Evolutionary conservation across 768 basidiomycete species (phyloP).

Genomic region (Chalciporus piperatus): DNA sequence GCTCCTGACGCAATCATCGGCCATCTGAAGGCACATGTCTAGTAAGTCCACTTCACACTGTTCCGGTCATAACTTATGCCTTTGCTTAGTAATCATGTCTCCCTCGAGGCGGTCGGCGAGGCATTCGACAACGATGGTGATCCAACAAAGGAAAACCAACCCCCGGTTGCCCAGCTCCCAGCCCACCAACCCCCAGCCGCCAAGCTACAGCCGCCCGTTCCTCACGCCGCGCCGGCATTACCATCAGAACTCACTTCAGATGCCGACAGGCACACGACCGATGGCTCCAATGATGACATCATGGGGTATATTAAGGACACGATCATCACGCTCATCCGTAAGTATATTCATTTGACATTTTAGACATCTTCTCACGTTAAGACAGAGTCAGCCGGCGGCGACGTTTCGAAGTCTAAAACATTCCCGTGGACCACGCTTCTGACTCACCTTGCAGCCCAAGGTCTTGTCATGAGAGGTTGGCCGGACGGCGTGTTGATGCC

Average conservation of each 20-base stretch:
- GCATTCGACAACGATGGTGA: not conserved
- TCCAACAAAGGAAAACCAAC: not conserved
- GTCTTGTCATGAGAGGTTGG: not conserved
- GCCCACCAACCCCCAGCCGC: too few species aligned
- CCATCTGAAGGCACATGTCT: conserved; percentile 1
- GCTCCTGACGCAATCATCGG: not conserved
- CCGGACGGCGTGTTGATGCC: not conserved
- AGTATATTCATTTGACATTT: not conserved
- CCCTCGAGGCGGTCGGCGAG: not conserved
- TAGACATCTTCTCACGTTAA: not conserved
- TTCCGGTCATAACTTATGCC: not conserved
- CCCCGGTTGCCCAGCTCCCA: too few species aligned
- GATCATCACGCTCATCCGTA: not conserved
- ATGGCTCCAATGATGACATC: not conserved
- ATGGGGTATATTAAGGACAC: not conserved
- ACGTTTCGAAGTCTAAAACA: not conserved
- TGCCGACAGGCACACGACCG: not conserved
- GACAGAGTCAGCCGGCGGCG: not conserved
- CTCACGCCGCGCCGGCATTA: too few species aligned
- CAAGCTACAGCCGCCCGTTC: too few species aligned
- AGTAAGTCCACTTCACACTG: not conserved
- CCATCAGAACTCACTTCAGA: not conserved
- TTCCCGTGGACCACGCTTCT: not conserved
- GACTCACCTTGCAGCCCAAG: not conserved
- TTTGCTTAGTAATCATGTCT: not conserved